Evolutionary conservation across 352 stramenopile species (phyloP).

Genomic region (Phytophthora pistaciae): DNA sequence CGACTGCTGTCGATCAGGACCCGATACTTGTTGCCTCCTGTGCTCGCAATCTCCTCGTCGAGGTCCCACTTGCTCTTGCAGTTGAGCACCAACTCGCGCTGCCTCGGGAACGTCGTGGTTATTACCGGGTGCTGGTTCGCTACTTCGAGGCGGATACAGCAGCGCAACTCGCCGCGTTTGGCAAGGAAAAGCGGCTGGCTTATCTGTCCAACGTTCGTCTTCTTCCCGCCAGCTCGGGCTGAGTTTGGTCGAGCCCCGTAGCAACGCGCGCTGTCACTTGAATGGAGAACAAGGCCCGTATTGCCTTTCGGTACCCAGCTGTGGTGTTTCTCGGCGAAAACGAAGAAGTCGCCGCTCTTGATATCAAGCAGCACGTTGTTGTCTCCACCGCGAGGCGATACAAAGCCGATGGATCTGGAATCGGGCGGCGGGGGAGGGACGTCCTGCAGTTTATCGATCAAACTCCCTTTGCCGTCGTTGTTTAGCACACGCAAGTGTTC

Average conservation of each 20-base stretch:
- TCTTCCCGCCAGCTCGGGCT: constrained; percentile 66
- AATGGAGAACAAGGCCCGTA: constrained; percentile 75
- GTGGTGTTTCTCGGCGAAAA: constrained; percentile 40
- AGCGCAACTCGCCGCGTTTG: constrained; percentile 71
- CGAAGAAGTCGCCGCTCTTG: constrained; percentile 80
- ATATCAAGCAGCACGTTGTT: constrained; percentile 72
- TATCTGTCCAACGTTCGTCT: constrained; percentile 37
- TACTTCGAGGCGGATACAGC: constrained; percentile 71
- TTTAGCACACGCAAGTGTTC: constrained; percentile 71
- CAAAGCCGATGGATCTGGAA: constrained; percentile 18
- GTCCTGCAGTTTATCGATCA: constrained; percentile 49
- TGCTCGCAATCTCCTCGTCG: constrained; percentile 80
- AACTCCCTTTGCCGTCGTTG: constrained; percentile 60
- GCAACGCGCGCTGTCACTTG: constrained; percentile 59
- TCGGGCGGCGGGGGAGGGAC: constrained; percentile 45
- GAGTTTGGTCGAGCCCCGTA: constrained; percentile 75
- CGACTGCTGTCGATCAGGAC: constrained; percentile 83
- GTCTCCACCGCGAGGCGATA: constrained; percentile 17
- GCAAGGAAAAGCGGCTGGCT: constrained; percentile 51
- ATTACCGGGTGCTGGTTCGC: constrained; percentile 50
- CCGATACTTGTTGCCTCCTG: constrained; percentile 76
- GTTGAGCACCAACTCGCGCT: constrained; percentile 69
- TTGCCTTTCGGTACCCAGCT: constrained; percentile 80
- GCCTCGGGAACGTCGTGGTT: constrained; percentile 33
- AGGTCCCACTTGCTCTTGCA: constrained; percentile 85